Base-by-base conservation (phyloP, 169 alveolate species). In the Plasmodium reichenowi region DNA sequence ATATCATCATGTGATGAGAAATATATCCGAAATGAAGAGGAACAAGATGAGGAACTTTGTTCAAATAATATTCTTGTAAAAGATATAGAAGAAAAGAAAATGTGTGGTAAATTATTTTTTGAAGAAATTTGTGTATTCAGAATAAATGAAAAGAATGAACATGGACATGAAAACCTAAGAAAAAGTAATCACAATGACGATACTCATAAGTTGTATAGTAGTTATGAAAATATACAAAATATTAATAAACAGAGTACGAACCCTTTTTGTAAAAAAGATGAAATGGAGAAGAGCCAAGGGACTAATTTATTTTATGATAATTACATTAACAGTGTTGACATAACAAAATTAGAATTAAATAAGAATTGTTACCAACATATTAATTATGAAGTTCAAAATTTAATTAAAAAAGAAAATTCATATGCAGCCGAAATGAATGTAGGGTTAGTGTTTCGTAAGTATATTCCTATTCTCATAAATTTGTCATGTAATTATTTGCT, bases 61-160 rank as follows among this genome's bases (percentile, higher is more conserved):
- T 43, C 56, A 43, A 76, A 56, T 38, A 63, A 76, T 58, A 76
- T 62, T 1, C 38, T 76, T 48, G 68, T 48, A 17, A 76, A 50
- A 43, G 88, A 76, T 58, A 64, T 76, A 0, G 88, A 76, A 76
- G 88, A 76, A 70, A 63, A 13, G 15, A 76, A 64, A 64, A 63
- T 63, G 74, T 38, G 47, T 38, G 45, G 29, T 38, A 76, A 76
- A 50, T 10, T 76, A n/a, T 76, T 76, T 22, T 76, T 76, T 76
- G 88, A 76, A 63, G 88, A 76, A 47, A 76, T 76, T 13, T 76
- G 74, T 56, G 50, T 67, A 50, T 76, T 26, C 43, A 62, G 88
- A 56, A 24, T 76, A 12, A 52, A 76, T 17, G 88, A 76, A 48
- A 64, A 38, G 56, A 66, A 38, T 12, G 88, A 64, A 9, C 24